phyloP scores from a whole-genome alignment of 164 flowering plant species.

The Vitis riparia region DNA sequence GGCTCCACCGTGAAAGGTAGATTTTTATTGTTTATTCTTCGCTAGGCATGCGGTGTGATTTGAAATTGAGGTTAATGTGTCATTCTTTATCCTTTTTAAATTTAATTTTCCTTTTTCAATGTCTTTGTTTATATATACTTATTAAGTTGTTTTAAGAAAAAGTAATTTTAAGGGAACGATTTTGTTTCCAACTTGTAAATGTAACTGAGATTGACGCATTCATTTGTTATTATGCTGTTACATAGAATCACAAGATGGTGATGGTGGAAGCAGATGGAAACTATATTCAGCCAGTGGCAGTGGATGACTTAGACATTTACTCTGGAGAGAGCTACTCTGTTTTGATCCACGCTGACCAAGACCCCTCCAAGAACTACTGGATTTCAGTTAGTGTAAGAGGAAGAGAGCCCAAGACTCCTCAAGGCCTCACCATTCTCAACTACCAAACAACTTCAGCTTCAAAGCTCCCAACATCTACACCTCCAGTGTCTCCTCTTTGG shows the following conservation, averaged over 20 bases:
- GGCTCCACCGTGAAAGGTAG: too few species aligned
- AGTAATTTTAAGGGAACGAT: too few species aligned
- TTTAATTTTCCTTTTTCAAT: too few species aligned
- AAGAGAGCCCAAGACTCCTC: conserved; percentile 67
- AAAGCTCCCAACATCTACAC: conserved; percentile 49
- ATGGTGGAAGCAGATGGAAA: conserved; percentile 97
- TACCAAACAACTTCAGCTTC: conserved; percentile 53
- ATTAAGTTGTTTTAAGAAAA: too few species aligned
- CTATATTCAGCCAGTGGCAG: conserved; percentile 63
- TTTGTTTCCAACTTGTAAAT: too few species aligned
- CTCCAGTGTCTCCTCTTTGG: conserved; percentile 74
- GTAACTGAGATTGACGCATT: too few species aligned
- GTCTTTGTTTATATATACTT: too few species aligned
- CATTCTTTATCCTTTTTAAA: too few species aligned
- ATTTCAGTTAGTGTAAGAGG: conserved; percentile 59
- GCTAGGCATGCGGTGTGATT: too few species aligned
- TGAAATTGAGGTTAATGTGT: too few species aligned
- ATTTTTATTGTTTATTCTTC: too few species aligned
- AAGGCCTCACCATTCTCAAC: conserved; percentile 67
- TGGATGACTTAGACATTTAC: conserved; percentile 66
- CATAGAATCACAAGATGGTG: conserved; percentile 75
- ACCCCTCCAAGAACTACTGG: conserved; percentile 75
- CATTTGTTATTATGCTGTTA: not conserved
- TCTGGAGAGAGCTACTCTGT: conserved; percentile 94
- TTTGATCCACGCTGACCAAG: conserved; percentile 63